phyloP scores from a whole-genome alignment of 2,329 filamentous ascomycete genomes.

The Fusarium abutilonis region DNA sequence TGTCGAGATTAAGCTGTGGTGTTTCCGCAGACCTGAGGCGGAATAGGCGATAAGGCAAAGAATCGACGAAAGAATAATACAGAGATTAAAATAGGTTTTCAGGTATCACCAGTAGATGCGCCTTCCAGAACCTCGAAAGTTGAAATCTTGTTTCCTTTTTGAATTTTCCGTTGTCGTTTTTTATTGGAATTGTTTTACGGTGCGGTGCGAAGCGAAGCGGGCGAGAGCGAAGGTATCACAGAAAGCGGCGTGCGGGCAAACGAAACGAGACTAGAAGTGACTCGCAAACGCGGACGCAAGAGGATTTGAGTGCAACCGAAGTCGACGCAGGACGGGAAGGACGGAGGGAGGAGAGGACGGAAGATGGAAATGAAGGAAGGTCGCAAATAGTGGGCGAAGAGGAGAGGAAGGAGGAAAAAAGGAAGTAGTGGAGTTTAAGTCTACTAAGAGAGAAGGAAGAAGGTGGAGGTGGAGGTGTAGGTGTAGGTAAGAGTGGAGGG shows the following conservation, averaged over 20 bases:
- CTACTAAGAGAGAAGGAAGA: conserved; percentile 49
- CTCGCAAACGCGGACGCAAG: conserved; percentile 40
- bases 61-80: conserved; percentile 46
- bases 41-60: conserved; percentile 41
- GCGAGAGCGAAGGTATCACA: conserved; percentile 14
- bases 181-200: conserved; percentile 17
- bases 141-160: conserved; percentile 35
- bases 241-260: conserved; percentile 20
- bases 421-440: conserved; percentile 48
- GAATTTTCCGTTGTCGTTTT: conserved; percentile 35
- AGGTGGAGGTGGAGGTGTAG: conserved; percentile 19
- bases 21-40: conserved; percentile 28
- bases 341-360: conserved; percentile 44
- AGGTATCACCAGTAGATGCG: conserved; percentile 46
- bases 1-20: conserved; percentile 41
- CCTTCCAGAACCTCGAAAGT: conserved; percentile 43
- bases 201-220: conserved; percentile 28
- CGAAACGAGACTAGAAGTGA: conserved; percentile 22
- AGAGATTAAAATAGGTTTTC: conserved; percentile 43
- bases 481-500: conserved; percentile 17
- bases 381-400: conserved; percentile 46
- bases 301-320: conserved; percentile 40
- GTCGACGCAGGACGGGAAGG: conserved; percentile 42
- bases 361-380: conserved; percentile 47
- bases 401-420: conserved; percentile 46